Evolutionary conservation across 805 yeast genomes (phyloP), one percentile per base, ranked within the genome.

Genomic region (Candida lessepsii): DNA sequence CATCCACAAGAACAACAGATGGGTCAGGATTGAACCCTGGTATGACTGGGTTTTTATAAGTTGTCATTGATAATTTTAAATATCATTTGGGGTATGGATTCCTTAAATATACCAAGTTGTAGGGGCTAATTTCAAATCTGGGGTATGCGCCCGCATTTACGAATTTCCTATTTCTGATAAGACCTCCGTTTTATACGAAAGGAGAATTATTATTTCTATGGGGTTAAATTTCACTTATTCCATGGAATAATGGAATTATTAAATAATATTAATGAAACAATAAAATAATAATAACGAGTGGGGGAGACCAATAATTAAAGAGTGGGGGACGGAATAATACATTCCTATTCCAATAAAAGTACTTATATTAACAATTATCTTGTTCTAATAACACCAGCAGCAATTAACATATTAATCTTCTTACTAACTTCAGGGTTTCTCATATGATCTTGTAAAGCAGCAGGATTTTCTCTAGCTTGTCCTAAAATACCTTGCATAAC

Each of bases 391-490:
- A 93, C 86, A 63, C 99, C 99, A 14, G 98, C 96, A 41, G 97
- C 96, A 61, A 90, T 83, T 63, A 93, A 76, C 53, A 85, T 75
- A 63, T 85, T 83, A 54, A 93, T 81, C 79, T 93, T 93, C 63
- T 81, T 83, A 58, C 81, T 78, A 37, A 93, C 86, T 46, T 81
- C 95, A 29, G 99, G 98, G 67, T 93, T 93, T 74, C 80, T 86
- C 96, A 93, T 89, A 68, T 93, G 99, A 56, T 91, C 97, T 61
- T 86, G 95, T 53, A 93, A 75, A 40, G 98, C 98, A 32, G 96
- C 96, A 37, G 99, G 99, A 61, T 93, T 86, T 45, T 80, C 86
- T 63, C 83, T 86, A 14, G 98, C 98, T 70, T 93, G 99, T 52
- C 80, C 83, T 61, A 93, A 75, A 50, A 93, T 93, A 41, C 91